Evolutionary conservation across 2,329 filamentous ascomycete genomes (phyloP).

Genomic region (Paecilomyces sp.): DNA sequence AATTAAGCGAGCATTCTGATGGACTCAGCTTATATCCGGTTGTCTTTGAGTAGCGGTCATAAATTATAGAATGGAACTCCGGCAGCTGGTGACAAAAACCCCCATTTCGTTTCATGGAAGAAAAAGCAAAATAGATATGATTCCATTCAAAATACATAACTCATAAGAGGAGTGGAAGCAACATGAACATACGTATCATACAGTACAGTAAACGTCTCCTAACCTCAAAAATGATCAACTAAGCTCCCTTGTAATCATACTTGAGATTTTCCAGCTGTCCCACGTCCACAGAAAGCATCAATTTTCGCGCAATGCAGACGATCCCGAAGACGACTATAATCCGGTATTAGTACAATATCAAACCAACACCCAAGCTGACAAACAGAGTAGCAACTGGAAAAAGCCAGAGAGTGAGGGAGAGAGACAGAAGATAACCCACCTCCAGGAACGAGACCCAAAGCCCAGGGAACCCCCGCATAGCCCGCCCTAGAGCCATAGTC

Average conservation of each 20-base stretch:
- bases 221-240: conserved; percentile 1
- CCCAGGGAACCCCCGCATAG: conserved; percentile 13
- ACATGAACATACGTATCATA: background rate
- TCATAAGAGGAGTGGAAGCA: too few relatives aligned
- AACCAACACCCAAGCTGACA: background rate
- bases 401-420: too few relatives aligned
- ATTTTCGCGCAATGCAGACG: conserved; percentile 22
- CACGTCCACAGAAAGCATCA: conserved; percentile 34
- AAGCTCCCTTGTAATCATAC: conserved; percentile 37
- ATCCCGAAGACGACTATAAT: conserved; percentile 24
- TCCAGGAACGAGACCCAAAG: conserved; percentile 30
- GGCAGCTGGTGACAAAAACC: too few relatives aligned
- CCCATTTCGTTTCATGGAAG: too few relatives aligned
- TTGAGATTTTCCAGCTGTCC: conserved; percentile 29
- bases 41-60: background rate
- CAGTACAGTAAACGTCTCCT: background rate
- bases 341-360: background rate
- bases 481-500: conserved; percentile 3
- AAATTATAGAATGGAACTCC: too few relatives aligned
- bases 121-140: too few relatives aligned
- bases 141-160: too few relatives aligned
- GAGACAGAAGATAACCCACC: conserved; percentile 18
- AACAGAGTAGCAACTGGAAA: background rate
- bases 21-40: background rate
- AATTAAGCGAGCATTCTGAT: background rate